Conservation (phyloP, 1,139 yeast species). For the Hyphopichia fennica region DNA sequence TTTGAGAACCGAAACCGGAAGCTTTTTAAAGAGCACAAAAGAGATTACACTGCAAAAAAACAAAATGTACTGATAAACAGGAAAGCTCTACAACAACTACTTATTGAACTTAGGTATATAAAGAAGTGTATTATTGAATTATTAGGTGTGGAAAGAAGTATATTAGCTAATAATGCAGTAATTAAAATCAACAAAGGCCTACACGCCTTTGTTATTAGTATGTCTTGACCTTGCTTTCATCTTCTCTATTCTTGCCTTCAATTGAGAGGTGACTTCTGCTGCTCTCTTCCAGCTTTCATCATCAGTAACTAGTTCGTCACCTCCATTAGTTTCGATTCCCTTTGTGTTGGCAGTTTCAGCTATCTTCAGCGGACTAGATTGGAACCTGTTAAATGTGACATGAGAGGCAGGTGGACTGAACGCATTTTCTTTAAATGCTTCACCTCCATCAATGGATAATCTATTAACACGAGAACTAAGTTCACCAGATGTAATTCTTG, state of each 20-base stretch:
- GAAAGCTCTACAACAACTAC: too few species aligned
- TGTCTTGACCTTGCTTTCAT: slow-evolving; percentile 70
- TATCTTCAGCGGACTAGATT: slow-evolving; percentile 18
- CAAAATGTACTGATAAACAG: neutral
- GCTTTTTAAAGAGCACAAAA: neutral
- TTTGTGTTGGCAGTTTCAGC: slow-evolving; percentile 12
- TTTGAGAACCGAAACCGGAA: slow-evolving; percentile 1
- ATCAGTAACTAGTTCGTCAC: slow-evolving; percentile 25
- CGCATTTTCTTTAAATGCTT: slow-evolving; percentile 17
- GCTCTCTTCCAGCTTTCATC: slow-evolving; percentile 89
- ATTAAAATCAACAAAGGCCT: neutral
- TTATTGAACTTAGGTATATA: too few species aligned
- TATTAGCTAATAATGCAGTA: neutral
- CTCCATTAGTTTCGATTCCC: slow-evolving; percentile 19
- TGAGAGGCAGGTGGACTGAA: slow-evolving; percentile 8
- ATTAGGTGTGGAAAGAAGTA: too few species aligned
- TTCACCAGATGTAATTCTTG: slow-evolving; percentile 36
- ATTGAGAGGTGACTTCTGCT: slow-evolving; percentile 82
- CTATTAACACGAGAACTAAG: slow-evolving; percentile 46
- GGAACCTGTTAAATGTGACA: slow-evolving; percentile 11
- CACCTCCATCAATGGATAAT: slow-evolving; percentile 41
- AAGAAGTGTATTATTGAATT: too few species aligned
- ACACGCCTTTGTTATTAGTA: slow-evolving; percentile 4
- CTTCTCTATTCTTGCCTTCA: slow-evolving; percentile 83
- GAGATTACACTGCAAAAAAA: neutral